A percentile compares a stretch with the other conserved stretches of the same genome.
Conservation (phyloP, 768 basidiomycete genomes). For the Termitomyces sp. region DNA sequence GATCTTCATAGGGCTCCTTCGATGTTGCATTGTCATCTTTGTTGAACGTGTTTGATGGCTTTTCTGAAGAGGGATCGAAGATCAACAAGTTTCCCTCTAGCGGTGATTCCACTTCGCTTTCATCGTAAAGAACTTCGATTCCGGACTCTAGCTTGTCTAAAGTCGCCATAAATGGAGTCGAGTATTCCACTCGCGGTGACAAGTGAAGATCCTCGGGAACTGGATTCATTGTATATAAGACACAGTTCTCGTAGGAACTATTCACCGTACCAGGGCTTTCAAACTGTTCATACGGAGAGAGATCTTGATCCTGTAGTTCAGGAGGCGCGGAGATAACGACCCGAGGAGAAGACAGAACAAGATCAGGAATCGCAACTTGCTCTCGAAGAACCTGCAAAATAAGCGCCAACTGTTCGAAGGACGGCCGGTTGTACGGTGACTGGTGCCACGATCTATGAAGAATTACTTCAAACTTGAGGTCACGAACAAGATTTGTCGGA, state of each 20-base stretch:
- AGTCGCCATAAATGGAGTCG: constrained; percentile 4
- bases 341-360: not conserved
- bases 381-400: not conserved
- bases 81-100: not conserved
- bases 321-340: constrained; percentile 1
- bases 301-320: not conserved
- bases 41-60: not conserved
- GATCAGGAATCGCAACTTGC: not conserved
- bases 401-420: not conserved
- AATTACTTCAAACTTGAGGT: not conserved
- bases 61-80: not conserved
- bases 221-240: not conserved
- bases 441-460: constrained; percentile 6
- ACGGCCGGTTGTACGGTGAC: constrained; percentile 2
- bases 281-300: not conserved
- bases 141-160: not conserved
- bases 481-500: constrained; percentile 1
- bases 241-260: not conserved
- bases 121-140: not conserved
- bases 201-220: not conserved
- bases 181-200: constrained; percentile 7
- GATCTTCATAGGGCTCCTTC: not conserved
- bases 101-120: not conserved
- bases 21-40: not conserved
- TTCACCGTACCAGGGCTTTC: constrained; percentile 1